Evolutionary conservation across 306 rosid species (phyloP), one percentile per base, ranked within the genome.

Genomic region (Begonia fuchsioides): DNA sequence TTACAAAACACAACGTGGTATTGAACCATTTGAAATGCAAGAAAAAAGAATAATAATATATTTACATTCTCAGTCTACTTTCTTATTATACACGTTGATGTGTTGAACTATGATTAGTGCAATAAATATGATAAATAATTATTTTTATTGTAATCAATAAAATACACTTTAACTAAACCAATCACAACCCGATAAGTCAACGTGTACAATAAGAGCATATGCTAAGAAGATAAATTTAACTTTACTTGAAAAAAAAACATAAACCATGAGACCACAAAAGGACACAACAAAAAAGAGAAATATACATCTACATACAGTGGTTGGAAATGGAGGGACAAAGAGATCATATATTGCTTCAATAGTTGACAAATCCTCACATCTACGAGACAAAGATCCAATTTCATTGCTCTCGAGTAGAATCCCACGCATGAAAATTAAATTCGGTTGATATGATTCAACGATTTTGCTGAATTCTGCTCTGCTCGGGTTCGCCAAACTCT

Each of bases 401-500:
- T 79, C 83, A 32, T 62, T 82, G 69, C 73, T 66, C 32, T 15
- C 74, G 40, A 85, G 77, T 71, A 67, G 79, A 46, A 77, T 83
- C 57, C 98, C 98, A 75, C 77, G 93, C 50, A 92, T 73, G 72
- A 82, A 92, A 38, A 92, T 86, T 52, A 92, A 63, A 64, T 72
- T 77, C 0, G 98, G 98, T 59, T 82, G 81, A 60, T 52, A 79
- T 3, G 88, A 67, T 47, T 85, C 98, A 15, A 85, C 68, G 58
- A 60, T 56, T 65, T 69, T 77, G 43, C 69, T 39, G 43, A 92
- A 82, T 68, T 82, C 81, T 13, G 77, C 94, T 71, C 68, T 79
- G 48, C 77, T 84, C 7, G 98, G 98, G 59, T 72, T 75, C 38
- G 56, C 52, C 9, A 92, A 75, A 67, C 75, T 76, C 61, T 72